Conservation (phyloP, 1,284 basidiomycete species). For the Sanguinoderma infundibulare region DNA sequence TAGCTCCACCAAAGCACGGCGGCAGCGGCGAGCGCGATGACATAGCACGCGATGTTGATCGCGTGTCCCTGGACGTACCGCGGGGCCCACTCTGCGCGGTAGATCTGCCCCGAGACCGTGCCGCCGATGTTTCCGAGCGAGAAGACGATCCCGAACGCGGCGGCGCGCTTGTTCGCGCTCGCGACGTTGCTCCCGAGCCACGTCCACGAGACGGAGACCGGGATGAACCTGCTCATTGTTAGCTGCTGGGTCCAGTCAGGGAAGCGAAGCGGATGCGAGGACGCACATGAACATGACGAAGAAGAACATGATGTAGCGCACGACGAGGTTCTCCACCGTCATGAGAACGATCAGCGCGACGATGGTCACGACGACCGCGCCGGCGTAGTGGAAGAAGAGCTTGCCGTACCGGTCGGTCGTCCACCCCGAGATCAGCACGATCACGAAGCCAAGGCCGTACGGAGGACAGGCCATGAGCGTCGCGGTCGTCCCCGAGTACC, state of each 20-base stretch:
- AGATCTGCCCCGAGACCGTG: slow-evolving; percentile 35
- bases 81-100: slow-evolving; percentile 38
- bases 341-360: slow-evolving; percentile 70
- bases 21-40: slow-evolving; percentile 31
- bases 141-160: slow-evolving; percentile 35
- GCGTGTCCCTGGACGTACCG: slow-evolving; percentile 39
- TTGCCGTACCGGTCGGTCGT: slow-evolving; percentile 40
- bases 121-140: slow-evolving; percentile 37
- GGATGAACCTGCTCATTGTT: slow-evolving; percentile 32
- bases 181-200: slow-evolving; percentile 37
- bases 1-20: slow-evolving; percentile 34
- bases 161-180: slow-evolving; percentile 36
- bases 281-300: slow-evolving; percentile 40
- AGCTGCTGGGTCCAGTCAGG: neutral
- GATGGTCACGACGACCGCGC: slow-evolving; percentile 54
- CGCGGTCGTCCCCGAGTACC: slow-evolving; percentile 34
- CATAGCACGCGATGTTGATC: slow-evolving; percentile 37
- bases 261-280: neutral
- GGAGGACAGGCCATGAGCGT: slow-evolving; percentile 39
- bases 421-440: slow-evolving; percentile 31
- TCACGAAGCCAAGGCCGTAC: slow-evolving; percentile 34
- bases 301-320: slow-evolving; percentile 40
- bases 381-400: slow-evolving; percentile 64
- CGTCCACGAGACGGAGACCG: slow-evolving; percentile 36
- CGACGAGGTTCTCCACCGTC: slow-evolving; percentile 39